Evolutionary conservation across 345 rosid genomes (phyloP).

Genomic region (Salix purpurea): DNA sequence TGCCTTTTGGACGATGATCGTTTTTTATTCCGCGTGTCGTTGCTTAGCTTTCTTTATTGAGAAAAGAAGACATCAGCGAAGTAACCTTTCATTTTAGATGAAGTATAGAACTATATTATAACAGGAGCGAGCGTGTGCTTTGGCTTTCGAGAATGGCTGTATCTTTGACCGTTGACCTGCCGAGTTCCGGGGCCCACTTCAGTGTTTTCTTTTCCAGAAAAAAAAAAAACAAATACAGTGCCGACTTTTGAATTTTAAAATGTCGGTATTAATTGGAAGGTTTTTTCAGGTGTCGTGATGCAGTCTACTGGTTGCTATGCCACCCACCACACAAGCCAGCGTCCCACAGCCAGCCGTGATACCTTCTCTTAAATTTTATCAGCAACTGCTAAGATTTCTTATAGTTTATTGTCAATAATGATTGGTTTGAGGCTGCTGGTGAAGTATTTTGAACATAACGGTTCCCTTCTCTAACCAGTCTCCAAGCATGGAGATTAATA

Average conservation of each 20-base stretch:
- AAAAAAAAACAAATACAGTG: background rate
- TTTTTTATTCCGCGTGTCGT: background rate
- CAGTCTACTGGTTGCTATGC: background rate
- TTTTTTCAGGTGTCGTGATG: background rate
- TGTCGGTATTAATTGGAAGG: background rate
- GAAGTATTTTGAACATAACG: too few relatives aligned
- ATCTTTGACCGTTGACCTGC: conserved; percentile 19
- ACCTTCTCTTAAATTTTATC: background rate
- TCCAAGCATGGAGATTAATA: background rate
- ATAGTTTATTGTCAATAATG: background rate
- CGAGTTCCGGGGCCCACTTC: background rate
- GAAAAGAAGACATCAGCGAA: background rate
- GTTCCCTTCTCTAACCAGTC: background rate
- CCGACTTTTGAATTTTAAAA: background rate
- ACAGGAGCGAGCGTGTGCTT: background rate
- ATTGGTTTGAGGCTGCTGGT: too few relatives aligned
- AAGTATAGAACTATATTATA: too few relatives aligned
- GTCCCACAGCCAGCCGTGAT: background rate
- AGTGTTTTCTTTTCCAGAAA: background rate
- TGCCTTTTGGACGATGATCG: background rate
- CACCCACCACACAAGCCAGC: background rate
- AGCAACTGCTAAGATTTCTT: background rate
- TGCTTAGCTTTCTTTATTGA: background rate
- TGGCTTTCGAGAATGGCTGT: background rate
- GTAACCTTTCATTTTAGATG: background rate